phyloP scores from a whole-genome alignment of 2,329 filamentous ascomycete species.

The Pyrenochaeta sp. region DNA sequence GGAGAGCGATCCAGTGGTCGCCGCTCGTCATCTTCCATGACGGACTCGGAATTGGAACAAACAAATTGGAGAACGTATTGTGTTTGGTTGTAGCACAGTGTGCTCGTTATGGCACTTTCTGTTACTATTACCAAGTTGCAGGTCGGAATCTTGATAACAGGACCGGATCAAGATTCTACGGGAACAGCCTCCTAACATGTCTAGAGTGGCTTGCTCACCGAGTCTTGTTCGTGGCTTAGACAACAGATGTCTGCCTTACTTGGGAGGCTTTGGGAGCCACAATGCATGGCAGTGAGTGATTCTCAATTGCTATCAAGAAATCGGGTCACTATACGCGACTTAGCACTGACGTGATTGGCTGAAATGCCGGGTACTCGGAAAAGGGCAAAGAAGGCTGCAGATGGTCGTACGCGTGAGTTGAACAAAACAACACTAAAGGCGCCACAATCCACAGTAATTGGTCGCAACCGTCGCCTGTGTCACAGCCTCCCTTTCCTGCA shows the following conservation, averaged over 20 bases:
- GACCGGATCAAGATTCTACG: background rate
- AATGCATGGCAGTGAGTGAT: background rate
- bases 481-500: slow-evolving; percentile 9
- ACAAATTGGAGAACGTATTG: background rate
- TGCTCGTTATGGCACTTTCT: background rate
- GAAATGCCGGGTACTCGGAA: background rate
- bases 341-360: background rate
- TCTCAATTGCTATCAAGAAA: background rate
- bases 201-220: background rate
- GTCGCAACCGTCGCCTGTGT: background rate
- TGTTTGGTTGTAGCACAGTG: background rate
- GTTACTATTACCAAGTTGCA: background rate
- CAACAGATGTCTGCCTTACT: background rate
- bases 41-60: background rate
- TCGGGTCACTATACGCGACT: background rate
- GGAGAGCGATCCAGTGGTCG: slow-evolving; percentile 30
- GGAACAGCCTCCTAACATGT: background rate
- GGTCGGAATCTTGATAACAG: background rate
- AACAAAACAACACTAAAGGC: background rate
- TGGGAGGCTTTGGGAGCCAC: background rate
- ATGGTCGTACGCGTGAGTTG: background rate
- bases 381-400: background rate
- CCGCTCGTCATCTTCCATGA: slow-evolving; percentile 12
- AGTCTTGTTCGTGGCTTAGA: background rate
- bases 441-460: background rate